Conservation (phyloP, 495 filamentous ascomycete species). For the Rostrohypoxylon terebratum region DNA sequence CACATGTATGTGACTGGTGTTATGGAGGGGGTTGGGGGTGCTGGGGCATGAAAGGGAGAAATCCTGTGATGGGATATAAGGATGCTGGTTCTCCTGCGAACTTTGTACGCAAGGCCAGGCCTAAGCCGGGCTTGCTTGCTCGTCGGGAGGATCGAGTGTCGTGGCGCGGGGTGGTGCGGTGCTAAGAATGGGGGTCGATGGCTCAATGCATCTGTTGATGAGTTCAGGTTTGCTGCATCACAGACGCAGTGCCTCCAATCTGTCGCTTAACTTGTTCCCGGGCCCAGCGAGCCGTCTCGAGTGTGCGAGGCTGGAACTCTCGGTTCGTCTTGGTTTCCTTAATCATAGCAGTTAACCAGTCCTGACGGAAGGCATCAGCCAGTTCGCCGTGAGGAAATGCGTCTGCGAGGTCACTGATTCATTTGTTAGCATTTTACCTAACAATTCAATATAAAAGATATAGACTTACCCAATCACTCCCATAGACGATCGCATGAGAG, state of each 20-base stretch:
- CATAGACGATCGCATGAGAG: constrained; percentile 90
- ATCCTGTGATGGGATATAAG: constrained; percentile 19
- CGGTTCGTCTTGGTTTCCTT: constrained; percentile 87
- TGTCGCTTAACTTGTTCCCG: constrained; percentile 97
- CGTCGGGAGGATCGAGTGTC: constrained; percentile 49
- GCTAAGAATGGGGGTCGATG: constrained; percentile 24
- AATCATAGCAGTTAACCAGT: constrained; percentile 89
- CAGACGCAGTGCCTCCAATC: constrained; percentile 64
- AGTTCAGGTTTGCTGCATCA: constrained; percentile 61
- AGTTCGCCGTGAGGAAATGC: constrained; percentile 93
- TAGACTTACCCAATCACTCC: constrained; percentile 88
- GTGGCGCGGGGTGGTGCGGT: constrained; percentile 34
- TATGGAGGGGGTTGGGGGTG: constrained; percentile 3
- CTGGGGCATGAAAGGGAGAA: constrained; percentile 5
- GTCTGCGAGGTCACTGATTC: constrained; percentile 85
- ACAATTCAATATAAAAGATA: neutral
- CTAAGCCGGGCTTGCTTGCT: constrained; percentile 42
- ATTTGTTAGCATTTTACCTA: constrained; percentile 52
- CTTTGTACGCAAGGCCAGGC: constrained; percentile 47
- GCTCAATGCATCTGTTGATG: constrained; percentile 10
- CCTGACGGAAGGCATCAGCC: constrained; percentile 81
- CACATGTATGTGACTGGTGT: constrained; percentile 39
- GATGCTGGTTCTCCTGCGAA: constrained; percentile 51
- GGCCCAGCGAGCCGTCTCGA: constrained; percentile 96
- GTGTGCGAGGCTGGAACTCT: constrained; percentile 83